Evolutionary conservation across 106 monocot species (phyloP).

Genomic region (Acanthochlamys bracteata): DNA sequence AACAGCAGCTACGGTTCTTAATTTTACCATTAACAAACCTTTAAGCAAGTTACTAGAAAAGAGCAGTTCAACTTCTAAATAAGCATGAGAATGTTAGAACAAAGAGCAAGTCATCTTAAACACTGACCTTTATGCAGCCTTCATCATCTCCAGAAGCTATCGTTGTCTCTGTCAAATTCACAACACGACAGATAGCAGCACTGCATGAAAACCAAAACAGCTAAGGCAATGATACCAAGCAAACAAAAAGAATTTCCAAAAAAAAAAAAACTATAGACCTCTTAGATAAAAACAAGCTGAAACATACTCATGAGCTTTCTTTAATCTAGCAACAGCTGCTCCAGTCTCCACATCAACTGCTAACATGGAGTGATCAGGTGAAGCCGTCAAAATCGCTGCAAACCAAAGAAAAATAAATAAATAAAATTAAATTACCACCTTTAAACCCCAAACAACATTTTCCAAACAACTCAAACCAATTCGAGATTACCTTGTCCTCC

Average conservation of each 20-base stretch:
- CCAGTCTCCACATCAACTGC: conserved; percentile 85
- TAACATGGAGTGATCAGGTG: conserved; percentile 78
- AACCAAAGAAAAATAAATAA: background rate
- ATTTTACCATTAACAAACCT: no score
- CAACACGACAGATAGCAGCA: conserved; percentile 55
- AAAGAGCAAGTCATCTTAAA: background rate
- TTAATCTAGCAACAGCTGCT: conserved; percentile 44
- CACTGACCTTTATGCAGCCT: conserved; percentile 80
- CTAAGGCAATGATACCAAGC: background rate
- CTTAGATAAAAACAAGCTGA: background rate
- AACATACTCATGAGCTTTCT: conserved; percentile 70
- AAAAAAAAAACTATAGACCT: background rate
- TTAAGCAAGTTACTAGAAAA: background rate
- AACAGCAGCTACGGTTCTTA: no score
- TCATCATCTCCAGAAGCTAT: conserved; percentile 91
- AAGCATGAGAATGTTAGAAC: background rate
- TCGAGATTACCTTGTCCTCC: conserved; percentile 52
- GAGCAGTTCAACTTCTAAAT: background rate
- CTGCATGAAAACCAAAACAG: conserved; percentile 17
- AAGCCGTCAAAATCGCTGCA: conserved; percentile 69
- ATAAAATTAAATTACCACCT: background rate
- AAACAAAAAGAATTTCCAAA: background rate
- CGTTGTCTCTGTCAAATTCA: conserved; percentile 81
- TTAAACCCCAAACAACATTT: background rate
- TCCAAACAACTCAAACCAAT: background rate